Evolutionary conservation across 768 basidiomycete species (phyloP).

Genomic region (Suillus lakei): DNA sequence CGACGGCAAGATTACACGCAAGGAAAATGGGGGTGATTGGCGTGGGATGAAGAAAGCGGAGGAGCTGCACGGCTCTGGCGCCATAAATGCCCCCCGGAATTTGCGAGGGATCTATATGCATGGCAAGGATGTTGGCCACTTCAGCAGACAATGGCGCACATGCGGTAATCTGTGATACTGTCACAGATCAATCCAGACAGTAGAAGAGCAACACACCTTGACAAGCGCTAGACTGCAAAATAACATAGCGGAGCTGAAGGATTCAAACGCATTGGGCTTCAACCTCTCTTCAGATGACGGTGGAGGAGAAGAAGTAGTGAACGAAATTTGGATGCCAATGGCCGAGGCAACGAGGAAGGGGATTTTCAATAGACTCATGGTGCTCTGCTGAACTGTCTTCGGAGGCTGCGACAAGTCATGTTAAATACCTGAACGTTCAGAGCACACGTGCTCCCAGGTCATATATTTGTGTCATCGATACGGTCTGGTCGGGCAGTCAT

Average conservation of each 20-base stretch:
- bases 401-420: background rate
- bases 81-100: background rate
- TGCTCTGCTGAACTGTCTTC: background rate
- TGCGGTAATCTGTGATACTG: background rate
- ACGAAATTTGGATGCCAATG: slow-evolving; percentile 31
- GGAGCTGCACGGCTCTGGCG: background rate
- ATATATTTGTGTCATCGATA: background rate
- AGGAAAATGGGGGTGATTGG: slow-evolving; percentile 18
- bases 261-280: background rate
- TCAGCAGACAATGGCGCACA: background rate
- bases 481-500: background rate
- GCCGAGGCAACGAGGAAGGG: slow-evolving; percentile 27
- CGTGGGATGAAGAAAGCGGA: background rate
- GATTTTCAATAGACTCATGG: slow-evolving; percentile 25
- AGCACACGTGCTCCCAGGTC: background rate
- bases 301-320: slow-evolving; percentile 24
- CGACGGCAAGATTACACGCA: slow-evolving; percentile 17
- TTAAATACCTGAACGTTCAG: background rate
- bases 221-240: background rate
- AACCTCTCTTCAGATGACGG: slow-evolving; percentile 23
- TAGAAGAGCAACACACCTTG: background rate
- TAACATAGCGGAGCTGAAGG: too few species aligned
- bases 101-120: background rate
- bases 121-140: slow-evolving; percentile 4
- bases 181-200: background rate